These are phyloP conservation scores for Orychophragmus violaceus DNA, from an alignment of 345 rosid species.

Conservation along the genomic window DNA sequence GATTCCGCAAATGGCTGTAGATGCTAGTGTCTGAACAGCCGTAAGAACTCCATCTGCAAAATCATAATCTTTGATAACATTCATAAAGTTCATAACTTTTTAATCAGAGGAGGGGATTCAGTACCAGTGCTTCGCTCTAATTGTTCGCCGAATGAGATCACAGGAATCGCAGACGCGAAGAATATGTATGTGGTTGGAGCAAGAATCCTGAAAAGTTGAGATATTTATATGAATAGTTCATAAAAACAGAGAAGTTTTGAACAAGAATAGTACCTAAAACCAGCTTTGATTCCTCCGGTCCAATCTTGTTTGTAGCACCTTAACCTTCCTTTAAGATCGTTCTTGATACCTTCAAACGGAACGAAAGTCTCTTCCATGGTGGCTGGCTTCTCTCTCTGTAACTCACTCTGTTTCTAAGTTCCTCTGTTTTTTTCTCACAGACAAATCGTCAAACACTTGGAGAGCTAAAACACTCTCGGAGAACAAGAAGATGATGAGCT, in stretches of 20 bases:
- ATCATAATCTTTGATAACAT: not conserved
- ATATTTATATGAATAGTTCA: not conserved
- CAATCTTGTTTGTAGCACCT: slow-evolving; percentile 90
- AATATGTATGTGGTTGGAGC: slow-evolving; percentile 98
- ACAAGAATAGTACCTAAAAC: slow-evolving; percentile 47
- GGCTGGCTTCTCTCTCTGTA: slow-evolving; percentile 9
- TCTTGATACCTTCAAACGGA: slow-evolving; percentile 75
- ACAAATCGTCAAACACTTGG: slow-evolving; percentile 25
- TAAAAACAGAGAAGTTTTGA: not conserved
- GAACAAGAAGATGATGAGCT: not conserved
- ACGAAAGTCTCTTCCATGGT: slow-evolving; percentile 87
- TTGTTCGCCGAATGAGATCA: slow-evolving; percentile 95
- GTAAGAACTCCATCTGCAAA: slow-evolving; percentile 77
- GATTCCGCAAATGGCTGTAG: slow-evolving; percentile 81
- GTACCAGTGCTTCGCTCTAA: slow-evolving; percentile 90
- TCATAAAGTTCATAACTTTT: not conserved
- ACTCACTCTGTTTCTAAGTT: slow-evolving; percentile 13
- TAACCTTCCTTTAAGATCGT: slow-evolving; percentile 77
- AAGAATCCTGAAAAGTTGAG: slow-evolving; percentile 50
- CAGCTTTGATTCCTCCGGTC: slow-evolving; percentile 76
- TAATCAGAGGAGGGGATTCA: not conserved
- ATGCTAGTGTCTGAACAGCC: slow-evolving; percentile 91
- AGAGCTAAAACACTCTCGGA: not conserved
- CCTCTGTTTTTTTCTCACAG: slow-evolving; percentile 11
- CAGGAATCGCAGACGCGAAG: slow-evolving; percentile 96